phyloP scores from a whole-genome alignment of 352 stramenopile genomes.

The Globisporangium cederbergense region DNA sequence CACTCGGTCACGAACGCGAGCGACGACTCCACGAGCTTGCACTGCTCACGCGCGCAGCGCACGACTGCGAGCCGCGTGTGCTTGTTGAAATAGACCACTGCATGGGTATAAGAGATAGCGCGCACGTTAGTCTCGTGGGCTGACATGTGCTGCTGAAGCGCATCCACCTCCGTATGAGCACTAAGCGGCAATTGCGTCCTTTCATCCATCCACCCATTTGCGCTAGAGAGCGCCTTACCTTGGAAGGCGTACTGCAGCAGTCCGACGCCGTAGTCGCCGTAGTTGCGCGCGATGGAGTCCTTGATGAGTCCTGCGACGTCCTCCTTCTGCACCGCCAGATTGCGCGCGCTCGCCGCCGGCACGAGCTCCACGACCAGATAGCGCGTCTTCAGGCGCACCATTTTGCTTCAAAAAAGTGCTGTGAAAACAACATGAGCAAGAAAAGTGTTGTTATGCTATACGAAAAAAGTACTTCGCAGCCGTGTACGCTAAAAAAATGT shows the following conservation, averaged over 20 bases:
- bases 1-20: conserved; percentile 68
- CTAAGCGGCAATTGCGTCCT: neutral
- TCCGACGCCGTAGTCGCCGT: conserved; percentile 65
- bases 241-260: conserved; percentile 77
- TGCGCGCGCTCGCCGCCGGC: conserved; percentile 28
- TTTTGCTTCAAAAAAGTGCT: conserved; percentile 15
- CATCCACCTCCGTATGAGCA: neutral
- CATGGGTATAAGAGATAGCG: neutral
- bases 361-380: conserved; percentile 68
- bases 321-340: conserved; percentile 52
- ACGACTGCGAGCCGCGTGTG: conserved; percentile 52
- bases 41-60: conserved; percentile 63
- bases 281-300: conserved; percentile 62
- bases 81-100: conserved; percentile 66
- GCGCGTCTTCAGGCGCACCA: conserved; percentile 78
- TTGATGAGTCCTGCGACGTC: conserved; percentile 52
- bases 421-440: neutral
- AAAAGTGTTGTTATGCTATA: neutral
- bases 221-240: conserved; percentile 26
- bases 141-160: neutral
- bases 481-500: neutral
- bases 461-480: neutral
- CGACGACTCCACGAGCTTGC: conserved; percentile 71
- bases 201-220: neutral
- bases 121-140: neutral